Evolutionary conservation across 345 rosid genomes (phyloP), one percentile per base, ranked within the genome.

Genomic region (Murraya paniculata): DNA sequence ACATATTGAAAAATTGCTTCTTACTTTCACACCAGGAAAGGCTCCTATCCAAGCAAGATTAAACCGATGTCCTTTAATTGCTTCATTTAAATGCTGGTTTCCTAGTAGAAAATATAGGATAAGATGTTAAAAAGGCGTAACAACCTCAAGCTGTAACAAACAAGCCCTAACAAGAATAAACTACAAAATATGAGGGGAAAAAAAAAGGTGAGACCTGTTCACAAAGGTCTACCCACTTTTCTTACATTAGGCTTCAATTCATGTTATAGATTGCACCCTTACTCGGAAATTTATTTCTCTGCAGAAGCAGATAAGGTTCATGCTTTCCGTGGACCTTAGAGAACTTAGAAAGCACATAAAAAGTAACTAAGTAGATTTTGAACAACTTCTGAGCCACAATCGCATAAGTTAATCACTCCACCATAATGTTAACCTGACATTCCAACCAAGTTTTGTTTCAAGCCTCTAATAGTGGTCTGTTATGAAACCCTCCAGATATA

Each of bases 31-130:
- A 56, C 83, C 83, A 16, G 81, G 81, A 64, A 70, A 82, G 50
- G 77, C 74, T 35, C 83, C 83, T 64, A 84, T 82, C 87, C 87
- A 84, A 64, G 87, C 85, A 48, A 38, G 85, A 74, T 80, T 79
- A 79, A 84, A 79, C 64, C 74, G 35, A 64, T 77, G 36, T 53
- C 78, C 82, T 16, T 33, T 68, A n/a, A 82, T 71, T 24, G 85
- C 85, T 76, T 74, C 81, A 71, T 77, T 45, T 36, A 84, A 38
- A 67, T 73, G 72, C 68, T 59, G 75, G 41, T 79, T 82, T 55
- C 87, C 85, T 79, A 62, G 50, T 68, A 31, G 50, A 25, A 41
- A 76, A 55, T 57, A 73, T 41, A 67, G 57, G 55, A 33, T 77
- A 58, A 64, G 41, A 61, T 24, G 70, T 73, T 76, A 41, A 76